Evolutionary conservation across 2,329 filamentous ascomycete species (phyloP), one percentile per base, ranked within the genome.

Genomic region (Harringtonia lauricola): DNA sequence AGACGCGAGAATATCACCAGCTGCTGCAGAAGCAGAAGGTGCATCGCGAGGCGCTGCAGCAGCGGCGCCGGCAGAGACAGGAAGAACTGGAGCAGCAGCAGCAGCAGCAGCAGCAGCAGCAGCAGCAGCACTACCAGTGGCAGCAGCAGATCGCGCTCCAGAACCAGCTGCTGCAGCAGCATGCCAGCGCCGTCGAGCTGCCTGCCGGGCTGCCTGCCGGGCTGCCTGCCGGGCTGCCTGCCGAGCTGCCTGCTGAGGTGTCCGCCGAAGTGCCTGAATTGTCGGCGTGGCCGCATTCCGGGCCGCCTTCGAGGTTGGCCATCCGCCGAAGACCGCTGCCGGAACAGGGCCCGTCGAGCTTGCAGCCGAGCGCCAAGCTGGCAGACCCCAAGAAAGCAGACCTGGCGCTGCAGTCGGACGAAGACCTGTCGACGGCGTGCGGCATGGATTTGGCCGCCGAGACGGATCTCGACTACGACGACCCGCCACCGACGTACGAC

Each of bases 401-500:
- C 24, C 24, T 34, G 31, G 31, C 14, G 54, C 61, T 79, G 18
- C 44, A 39, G 36, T 53, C 55, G 0, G 55, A 52, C 0, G 55
- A 60, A 34, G 65, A 61, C 3, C 42, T 39, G 7, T 24, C 41
- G 33, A 36, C 30, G 29, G 1, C 26, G 24, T 17, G 31, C 30
- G 0, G n/a, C n/a, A 8, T 17, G 33, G 30, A 35, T 36, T 5
- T 30, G 18, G 28, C 36, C 3, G n/a, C n/a, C 8, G 26, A 18
- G 2, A 19, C 31, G 10, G 15, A 29, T 8, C 18, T 30, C n/a
- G 40, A 29, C 6, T 69, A 75, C 50, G 81, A 86, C 28, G 87
- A 92, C 44, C 86, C 87, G n/a, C 89, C 90, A 17, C 89, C 89
- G 8, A 95, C 86, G 55, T 96, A 96, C 57, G 88, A 95, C 62